These are phyloP conservation scores for Mytilinidion resinicola DNA, from an alignment of 495 filamentous ascomycete genomes.

Conservation along the genomic window DNA sequence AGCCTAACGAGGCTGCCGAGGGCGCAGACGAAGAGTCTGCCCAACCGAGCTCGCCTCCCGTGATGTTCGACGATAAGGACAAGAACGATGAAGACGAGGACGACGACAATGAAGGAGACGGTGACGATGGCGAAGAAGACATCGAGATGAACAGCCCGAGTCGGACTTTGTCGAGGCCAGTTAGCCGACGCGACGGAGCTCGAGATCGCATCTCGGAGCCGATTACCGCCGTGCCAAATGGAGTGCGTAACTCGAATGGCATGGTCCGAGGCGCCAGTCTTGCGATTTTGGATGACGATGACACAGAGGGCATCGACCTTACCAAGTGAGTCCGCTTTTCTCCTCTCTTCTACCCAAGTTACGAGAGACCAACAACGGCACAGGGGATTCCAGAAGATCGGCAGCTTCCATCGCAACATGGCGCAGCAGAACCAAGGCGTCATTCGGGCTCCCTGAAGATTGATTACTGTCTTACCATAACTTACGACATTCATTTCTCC, in stretches of 20 bases:
- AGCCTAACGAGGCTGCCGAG: slow-evolving; percentile 10
- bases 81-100: slow-evolving; percentile 3
- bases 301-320: slow-evolving; percentile 58
- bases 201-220: slow-evolving; percentile 6
- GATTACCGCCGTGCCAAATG: slow-evolving; percentile 10
- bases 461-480: too few species aligned
- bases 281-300: slow-evolving; percentile 44
- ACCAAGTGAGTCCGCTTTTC: slow-evolving; percentile 49
- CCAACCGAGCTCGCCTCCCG: slow-evolving; percentile 26
- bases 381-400: slow-evolving; percentile 68
- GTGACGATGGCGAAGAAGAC: slow-evolving; percentile 22
- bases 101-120: slow-evolving; percentile 8
- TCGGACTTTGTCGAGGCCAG: slow-evolving; percentile 26
- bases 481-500: too few species aligned
- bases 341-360: background rate
- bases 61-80: slow-evolving; percentile 10
- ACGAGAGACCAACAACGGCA: slow-evolving; percentile 2
- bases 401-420: slow-evolving; percentile 52
- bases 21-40: slow-evolving; percentile 13
- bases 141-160: slow-evolving; percentile 23
- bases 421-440: slow-evolving; percentile 12
- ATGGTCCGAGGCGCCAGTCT: slow-evolving; percentile 25
- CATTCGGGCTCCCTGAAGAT: background rate
- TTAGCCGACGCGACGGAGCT: slow-evolving; percentile 16
- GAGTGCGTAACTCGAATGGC: slow-evolving; percentile 2